phyloP scores from a whole-genome alignment of 345 rosid species.

The Moringa oleifera region DNA sequence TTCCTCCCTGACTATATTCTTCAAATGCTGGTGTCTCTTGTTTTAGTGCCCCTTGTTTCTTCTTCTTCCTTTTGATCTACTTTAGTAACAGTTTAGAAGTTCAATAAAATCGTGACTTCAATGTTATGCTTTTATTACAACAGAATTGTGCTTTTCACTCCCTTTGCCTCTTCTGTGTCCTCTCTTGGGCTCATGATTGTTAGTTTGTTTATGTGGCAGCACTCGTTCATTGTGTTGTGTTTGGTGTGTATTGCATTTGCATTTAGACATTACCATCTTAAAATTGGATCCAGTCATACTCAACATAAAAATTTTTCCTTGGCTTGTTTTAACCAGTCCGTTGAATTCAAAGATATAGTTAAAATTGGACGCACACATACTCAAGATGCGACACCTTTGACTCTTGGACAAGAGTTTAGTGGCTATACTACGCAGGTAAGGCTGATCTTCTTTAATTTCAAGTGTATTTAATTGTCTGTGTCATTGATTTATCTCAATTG shows the following conservation, averaged over 20 bases:
- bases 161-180: not conserved
- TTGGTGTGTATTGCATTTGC: conserved; percentile 8
- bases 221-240: not conserved
- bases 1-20: not conserved
- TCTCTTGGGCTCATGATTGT: conserved; percentile 1
- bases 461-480: not conserved
- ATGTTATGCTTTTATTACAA: not conserved
- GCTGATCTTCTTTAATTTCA: conserved; percentile 5
- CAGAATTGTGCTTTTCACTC: not conserved
- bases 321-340: conserved; percentile 36
- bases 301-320: not conserved
- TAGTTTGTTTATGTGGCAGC: conserved; percentile 2
- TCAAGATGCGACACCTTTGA: conserved; percentile 98
- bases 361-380: conserved; percentile 97
- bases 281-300: conserved; percentile 5
- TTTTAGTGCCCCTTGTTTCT: not conserved
- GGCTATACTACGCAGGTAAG: conserved; percentile 93
- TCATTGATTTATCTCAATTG: conserved; percentile 1
- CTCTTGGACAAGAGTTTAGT: conserved; percentile 95
- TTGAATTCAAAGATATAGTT: conserved; percentile 81
- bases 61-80: no score
- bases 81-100: no score
- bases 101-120: no score
- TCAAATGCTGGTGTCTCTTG: not conserved
- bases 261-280: not conserved